Percentiles rank a stretch among this genome's conserved stretches.
These are phyloP conservation scores for Starmerella bacillaris DNA, from an alignment of 805 yeast genomes.

Conservation along the genomic window DNA sequence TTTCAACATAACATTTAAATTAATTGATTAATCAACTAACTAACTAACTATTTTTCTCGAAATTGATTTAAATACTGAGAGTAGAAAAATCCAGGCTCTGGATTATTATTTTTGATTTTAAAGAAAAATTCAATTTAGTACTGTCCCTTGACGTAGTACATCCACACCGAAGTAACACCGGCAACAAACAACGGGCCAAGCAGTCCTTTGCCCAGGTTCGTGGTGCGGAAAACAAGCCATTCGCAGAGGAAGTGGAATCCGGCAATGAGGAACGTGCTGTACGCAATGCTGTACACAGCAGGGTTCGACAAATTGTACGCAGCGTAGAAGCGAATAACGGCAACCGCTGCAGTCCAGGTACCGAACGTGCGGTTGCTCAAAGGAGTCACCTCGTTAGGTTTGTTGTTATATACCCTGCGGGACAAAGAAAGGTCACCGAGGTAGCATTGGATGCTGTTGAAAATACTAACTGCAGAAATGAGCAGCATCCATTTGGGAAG, in stretches of 20 bases:
- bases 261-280: constrained; percentile 69
- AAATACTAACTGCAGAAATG: constrained; percentile 74
- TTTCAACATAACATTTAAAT: too few relatives aligned
- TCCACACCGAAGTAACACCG: constrained; percentile 59
- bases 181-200: constrained; percentile 78
- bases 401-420: constrained; percentile 53
- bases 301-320: constrained; percentile 56
- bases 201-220: constrained; percentile 72
- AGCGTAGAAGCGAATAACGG: constrained; percentile 71
- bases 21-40: too few relatives aligned
- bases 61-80: too few relatives aligned
- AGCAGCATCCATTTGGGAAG: constrained; percentile 66
- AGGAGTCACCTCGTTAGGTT: constrained; percentile 38
- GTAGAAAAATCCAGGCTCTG: too few relatives aligned
- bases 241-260: constrained; percentile 67
- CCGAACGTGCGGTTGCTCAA: constrained; percentile 94
- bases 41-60: too few relatives aligned
- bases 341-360: constrained; percentile 85
- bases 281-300: constrained; percentile 58
- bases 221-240: constrained; percentile 62
- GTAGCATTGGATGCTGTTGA: constrained; percentile 80
- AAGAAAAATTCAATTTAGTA: too few relatives aligned
- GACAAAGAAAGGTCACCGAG: constrained; percentile 56
- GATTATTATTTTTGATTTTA: too few relatives aligned
- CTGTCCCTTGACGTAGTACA: too few relatives aligned